Percentiles rank a stretch among this genome's conserved stretches.
Evolutionary conservation across 257 asterid genomes (phyloP).

Genomic region (Scutellaria galericulata): DNA sequence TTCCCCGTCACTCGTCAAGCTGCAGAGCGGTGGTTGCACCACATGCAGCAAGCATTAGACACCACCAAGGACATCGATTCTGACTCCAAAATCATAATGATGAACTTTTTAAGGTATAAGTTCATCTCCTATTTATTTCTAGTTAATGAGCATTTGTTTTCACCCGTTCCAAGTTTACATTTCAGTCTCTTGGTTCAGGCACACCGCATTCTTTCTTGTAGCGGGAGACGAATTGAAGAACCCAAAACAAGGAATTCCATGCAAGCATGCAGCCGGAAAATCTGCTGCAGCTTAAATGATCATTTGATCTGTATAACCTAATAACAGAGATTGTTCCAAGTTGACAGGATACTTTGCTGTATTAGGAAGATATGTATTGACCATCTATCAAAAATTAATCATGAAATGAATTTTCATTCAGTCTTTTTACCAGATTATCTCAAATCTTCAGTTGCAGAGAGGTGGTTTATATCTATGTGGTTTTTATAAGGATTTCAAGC

Average conservation of each 20-base stretch:
- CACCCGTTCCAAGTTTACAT: not conserved
- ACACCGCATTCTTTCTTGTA: constrained; percentile 92
- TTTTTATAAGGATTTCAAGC: too few relatives aligned
- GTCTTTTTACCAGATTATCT: not conserved
- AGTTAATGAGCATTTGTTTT: not conserved
- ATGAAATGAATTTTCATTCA: constrained; percentile 5
- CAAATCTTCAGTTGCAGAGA: not conserved
- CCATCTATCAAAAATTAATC: constrained; percentile 13
- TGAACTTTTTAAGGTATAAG: constrained; percentile 75
- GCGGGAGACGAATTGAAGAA: constrained; percentile 89
- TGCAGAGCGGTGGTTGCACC: constrained; percentile 96
- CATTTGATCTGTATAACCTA: constrained; percentile 8
- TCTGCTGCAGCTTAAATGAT: constrained; percentile 44
- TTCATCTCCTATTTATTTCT: constrained; percentile 9
- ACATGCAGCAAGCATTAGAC: constrained; percentile 88
- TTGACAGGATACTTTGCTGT: constrained; percentile 18
- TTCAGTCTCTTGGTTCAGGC: constrained; percentile 49
- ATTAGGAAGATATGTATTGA: constrained; percentile 5
- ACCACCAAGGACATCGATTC: constrained; percentile 62
- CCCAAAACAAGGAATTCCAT: constrained; percentile 52
- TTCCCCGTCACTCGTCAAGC: constrained; percentile 89
- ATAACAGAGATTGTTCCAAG: constrained; percentile 16
- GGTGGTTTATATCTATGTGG: not conserved
- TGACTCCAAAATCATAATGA: constrained; percentile 83
- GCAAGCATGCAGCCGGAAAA: constrained; percentile 67